A percentile compares a stretch with the other conserved stretches of the same genome.
Evolutionary conservation across 805 yeast genomes (phyloP).

Genomic region (Starmerella sp.): DNA sequence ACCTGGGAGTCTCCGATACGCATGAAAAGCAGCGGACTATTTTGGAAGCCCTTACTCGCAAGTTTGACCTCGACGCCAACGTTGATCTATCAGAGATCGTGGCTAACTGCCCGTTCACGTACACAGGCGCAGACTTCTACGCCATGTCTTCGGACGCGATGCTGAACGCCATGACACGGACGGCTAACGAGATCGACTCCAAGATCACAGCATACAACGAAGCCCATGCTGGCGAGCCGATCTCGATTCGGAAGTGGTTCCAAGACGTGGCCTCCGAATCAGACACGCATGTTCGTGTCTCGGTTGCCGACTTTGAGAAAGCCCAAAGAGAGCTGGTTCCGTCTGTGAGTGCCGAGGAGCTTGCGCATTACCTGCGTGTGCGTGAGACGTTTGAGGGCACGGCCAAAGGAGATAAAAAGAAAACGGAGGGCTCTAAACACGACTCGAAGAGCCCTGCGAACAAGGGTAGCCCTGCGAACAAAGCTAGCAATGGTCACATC

Average conservation of each 20-base stretch:
- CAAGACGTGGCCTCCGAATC: conserved; percentile 59
- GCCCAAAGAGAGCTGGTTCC: conserved; percentile 66
- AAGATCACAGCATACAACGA: conserved; percentile 47
- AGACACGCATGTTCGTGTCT: conserved; percentile 61
- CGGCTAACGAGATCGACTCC: conserved; percentile 62
- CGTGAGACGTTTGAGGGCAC: conserved; percentile 68
- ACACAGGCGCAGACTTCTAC: conserved; percentile 96
- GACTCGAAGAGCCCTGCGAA: too few species aligned
- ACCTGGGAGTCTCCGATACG: conserved; percentile 85
- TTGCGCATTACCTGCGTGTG: conserved; percentile 69
- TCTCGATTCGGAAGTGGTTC: conserved; percentile 81
- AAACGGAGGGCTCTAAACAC: neutral
- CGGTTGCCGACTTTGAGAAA: conserved; percentile 61
- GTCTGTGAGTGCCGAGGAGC: conserved; percentile 78
- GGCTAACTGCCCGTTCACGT: conserved; percentile 68
- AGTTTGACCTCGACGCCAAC: conserved; percentile 44
- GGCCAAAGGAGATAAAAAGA: neutral
- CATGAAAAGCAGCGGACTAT: conserved; percentile 79
- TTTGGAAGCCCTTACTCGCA: conserved; percentile 76
- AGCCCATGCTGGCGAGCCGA: conserved; percentile 30
- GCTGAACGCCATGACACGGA: conserved; percentile 91
- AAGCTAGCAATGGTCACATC: too few species aligned
- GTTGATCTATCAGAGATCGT: conserved; percentile 55
- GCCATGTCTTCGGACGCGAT: conserved; percentile 92
- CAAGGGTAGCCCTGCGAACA: too few species aligned